Conservation (phyloP, 1,284 basidiomycete genomes). For the Trichosporon coremiiforme region DNA sequence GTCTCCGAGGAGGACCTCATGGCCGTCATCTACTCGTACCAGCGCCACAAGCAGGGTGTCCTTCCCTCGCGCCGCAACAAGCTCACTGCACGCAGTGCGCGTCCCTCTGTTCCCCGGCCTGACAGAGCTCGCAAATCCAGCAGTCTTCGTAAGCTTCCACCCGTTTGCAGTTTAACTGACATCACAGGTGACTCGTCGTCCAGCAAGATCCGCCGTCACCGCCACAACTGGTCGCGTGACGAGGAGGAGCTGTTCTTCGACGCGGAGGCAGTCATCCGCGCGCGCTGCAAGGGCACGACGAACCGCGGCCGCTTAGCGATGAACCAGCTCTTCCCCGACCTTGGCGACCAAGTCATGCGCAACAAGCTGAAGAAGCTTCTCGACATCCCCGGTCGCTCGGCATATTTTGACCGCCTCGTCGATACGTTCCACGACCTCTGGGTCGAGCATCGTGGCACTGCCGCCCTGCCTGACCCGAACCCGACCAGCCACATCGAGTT, state of each 20-base stretch:
- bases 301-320: conserved; percentile 59
- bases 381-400: conserved; percentile 67
- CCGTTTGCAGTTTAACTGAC: background rate
- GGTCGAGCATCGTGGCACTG: conserved; percentile 68
- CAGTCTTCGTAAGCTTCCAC: background rate
- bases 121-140: conserved; percentile 3
- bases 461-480: conserved; percentile 70
- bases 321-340: conserved; percentile 70
- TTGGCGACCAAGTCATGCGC: conserved; percentile 37
- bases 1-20: conserved; percentile 26
- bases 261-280: conserved; percentile 75
- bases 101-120: background rate
- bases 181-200: background rate
- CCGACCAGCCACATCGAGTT: conserved; percentile 72
- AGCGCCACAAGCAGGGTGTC: conserved; percentile 16
- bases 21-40: conserved; percentile 31
- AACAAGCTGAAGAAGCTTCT: conserved; percentile 60
- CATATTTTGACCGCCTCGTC: conserved; percentile 76
- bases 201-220: conserved; percentile 38
- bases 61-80: conserved; percentile 12
- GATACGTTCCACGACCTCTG: conserved; percentile 78
- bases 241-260: conserved; percentile 85
- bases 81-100: background rate
- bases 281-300: conserved; percentile 59
- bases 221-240: conserved; percentile 79